Evolutionary conservation across 2,329 filamentous ascomycete species (phyloP).

Genomic region (Fusarium concolor): DNA sequence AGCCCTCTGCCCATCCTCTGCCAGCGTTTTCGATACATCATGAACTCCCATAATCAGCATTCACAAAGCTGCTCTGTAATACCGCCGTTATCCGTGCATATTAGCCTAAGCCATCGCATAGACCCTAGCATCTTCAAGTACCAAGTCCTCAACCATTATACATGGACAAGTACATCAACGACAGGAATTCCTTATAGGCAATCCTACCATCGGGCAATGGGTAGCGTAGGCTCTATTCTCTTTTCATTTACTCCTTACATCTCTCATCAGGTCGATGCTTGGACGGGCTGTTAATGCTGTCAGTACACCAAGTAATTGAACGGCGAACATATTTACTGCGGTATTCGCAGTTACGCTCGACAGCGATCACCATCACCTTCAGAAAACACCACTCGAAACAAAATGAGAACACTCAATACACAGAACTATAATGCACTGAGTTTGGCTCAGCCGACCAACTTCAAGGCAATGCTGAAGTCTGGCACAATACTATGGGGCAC

Average conservation of each 20-base stretch:
- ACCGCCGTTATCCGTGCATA: no score
- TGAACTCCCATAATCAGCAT: no score
- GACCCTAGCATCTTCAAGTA: no score
- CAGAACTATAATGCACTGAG: constrained; percentile 15
- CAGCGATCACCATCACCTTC: not conserved
- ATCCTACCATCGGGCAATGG: not conserved
- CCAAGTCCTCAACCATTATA: no score
- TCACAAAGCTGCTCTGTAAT: no score
- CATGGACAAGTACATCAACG: no score
- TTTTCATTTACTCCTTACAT: not conserved
- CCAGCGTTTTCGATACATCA: no score
- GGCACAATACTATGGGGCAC: constrained; percentile 17
- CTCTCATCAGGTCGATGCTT: not conserved
- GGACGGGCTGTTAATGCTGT: not conserved
- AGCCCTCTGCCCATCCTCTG: not conserved
- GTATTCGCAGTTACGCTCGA: not conserved
- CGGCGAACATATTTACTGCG: not conserved
- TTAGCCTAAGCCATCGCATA: no score
- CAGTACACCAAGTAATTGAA: not conserved
- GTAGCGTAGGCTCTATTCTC: not conserved
- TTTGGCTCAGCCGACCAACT: constrained; percentile 18
- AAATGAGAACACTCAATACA: not conserved
- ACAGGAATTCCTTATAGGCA: not conserved
- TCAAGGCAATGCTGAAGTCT: constrained; percentile 16
- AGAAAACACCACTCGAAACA: not conserved